Evolutionary conservation across 495 filamentous ascomycete species (phyloP), one percentile per base, ranked within the genome.

Genomic region (Tuber borchii): DNA sequence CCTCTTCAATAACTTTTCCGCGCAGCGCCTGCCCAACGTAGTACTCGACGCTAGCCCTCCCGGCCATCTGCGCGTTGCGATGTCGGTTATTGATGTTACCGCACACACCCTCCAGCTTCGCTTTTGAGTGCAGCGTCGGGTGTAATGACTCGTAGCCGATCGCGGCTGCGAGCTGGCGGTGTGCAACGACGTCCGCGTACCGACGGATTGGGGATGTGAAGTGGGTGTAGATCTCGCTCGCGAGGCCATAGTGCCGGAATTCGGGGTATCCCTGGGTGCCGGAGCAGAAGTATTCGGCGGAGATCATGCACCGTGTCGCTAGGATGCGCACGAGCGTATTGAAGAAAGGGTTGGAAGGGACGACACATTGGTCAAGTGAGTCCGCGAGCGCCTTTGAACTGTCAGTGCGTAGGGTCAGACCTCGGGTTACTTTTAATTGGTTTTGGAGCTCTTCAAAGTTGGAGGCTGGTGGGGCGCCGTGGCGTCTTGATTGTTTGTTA

Each of bases 231-330:
- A 99, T 99, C 78, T 97, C 93, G 14, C 90, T 92, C 0, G 95
- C 95, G 3, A 99, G 88, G 75, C 95, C 96, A 84, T 99, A 99
- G 84, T 99, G 95, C 45, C 94, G 89, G 89, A 96, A 99, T 78
- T 98, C 95, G 1, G 93, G 90, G 83, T 95, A 94, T 0, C 93
- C 89, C 82, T 97, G 93, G 2, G 93, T 94, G 76, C 95, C 95
- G 0, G 93, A 90, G 85, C 92, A 94, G 86, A 98, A 98, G 86
- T 99, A 99, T 84, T 98, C 96, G 75, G 95, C 95, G 45, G 94
- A 94, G 86, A 96, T 97, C 96, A 99, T 98, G 89, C 95, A 99
- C 43, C 95, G 90, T 17, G 96, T 99, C 14, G 95, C 95, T 85
- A 99, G 89, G 85, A 99, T 97, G 78, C 95, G 93, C 82, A 98